These are phyloP conservation scores for Arctostaphylos glauca DNA, from an alignment of 148 eudicot genomes.

Conservation along the genomic window DNA sequence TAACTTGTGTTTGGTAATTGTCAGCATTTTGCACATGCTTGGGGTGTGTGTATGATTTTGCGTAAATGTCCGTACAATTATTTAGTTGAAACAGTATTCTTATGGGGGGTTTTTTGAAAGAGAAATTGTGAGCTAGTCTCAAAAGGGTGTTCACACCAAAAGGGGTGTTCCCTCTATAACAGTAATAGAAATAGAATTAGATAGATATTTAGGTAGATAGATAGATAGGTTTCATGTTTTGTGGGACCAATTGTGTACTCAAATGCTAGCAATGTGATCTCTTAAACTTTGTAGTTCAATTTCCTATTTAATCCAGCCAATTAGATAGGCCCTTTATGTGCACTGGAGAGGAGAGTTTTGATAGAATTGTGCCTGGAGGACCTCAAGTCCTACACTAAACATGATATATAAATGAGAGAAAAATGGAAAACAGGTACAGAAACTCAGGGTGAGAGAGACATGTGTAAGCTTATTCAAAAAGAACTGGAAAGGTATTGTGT, in stretches of 20 bases:
- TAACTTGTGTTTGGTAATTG: too few species aligned
- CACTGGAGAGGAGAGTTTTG: neutral
- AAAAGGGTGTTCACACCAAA: too few species aligned
- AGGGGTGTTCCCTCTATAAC: too few species aligned
- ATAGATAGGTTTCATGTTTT: too few species aligned
- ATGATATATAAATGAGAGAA: neutral
- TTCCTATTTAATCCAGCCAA: neutral
- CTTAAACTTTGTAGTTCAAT: neutral
- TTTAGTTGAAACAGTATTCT: too few species aligned
- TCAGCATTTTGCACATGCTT: too few species aligned
- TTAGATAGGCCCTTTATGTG: neutral
- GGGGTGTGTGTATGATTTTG: too few species aligned
- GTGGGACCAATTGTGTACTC: neutral
- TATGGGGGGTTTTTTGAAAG: too few species aligned
- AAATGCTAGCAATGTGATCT: neutral
- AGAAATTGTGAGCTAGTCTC: too few species aligned
- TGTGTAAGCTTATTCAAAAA: neutral
- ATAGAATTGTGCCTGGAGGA: neutral
- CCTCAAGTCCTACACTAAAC: neutral
- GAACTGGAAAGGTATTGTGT: neutral
- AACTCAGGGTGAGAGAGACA: neutral
- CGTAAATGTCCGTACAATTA: too few species aligned
- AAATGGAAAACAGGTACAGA: neutral
- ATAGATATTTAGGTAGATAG: too few species aligned
- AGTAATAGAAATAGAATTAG: too few species aligned